Evolutionary conservation across 768 basidiomycete species (phyloP).

Genomic region (Boletus huronensis): DNA sequence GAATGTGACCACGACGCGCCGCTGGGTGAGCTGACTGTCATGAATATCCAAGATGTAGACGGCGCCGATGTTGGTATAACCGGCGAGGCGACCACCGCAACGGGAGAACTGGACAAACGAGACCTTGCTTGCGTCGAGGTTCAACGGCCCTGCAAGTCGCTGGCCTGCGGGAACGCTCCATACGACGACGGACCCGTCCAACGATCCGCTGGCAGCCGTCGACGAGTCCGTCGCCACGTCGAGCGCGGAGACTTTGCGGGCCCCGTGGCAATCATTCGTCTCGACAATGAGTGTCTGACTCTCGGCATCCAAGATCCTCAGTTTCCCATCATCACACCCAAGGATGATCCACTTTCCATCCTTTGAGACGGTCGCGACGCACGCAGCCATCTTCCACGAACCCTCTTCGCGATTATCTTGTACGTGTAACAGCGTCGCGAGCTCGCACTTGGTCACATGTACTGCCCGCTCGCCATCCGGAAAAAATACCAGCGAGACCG

Average conservation of each 20-base stretch:
- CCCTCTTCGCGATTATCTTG: background rate
- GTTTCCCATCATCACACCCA: slow-evolving; percentile 1
- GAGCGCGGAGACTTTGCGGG: background rate
- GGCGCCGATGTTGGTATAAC: background rate
- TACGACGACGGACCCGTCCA: slow-evolving; percentile 3
- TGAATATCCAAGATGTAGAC: slow-evolving; percentile 1
- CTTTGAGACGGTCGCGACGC: slow-evolving; percentile 1
- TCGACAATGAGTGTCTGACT: background rate
- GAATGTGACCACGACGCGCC: background rate
- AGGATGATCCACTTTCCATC: slow-evolving; percentile 1
- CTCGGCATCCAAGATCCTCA: background rate
- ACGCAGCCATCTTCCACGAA: background rate
- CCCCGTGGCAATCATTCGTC: background rate
- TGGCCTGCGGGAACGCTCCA: background rate
- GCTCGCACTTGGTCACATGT: background rate
- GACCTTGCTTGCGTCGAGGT: background rate
- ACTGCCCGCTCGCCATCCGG: background rate
- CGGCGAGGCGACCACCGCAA: background rate
- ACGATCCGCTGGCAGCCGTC: background rate
- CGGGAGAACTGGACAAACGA: background rate
- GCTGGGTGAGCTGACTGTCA: background rate
- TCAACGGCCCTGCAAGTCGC: background rate
- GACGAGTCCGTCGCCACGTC: slow-evolving; percentile 1
- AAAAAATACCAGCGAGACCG: slow-evolving; percentile 3
- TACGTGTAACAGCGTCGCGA: slow-evolving; percentile 1